Evolutionary conservation across 768 basidiomycete species (phyloP).

Genomic region (Lyophyllum shimeji): DNA sequence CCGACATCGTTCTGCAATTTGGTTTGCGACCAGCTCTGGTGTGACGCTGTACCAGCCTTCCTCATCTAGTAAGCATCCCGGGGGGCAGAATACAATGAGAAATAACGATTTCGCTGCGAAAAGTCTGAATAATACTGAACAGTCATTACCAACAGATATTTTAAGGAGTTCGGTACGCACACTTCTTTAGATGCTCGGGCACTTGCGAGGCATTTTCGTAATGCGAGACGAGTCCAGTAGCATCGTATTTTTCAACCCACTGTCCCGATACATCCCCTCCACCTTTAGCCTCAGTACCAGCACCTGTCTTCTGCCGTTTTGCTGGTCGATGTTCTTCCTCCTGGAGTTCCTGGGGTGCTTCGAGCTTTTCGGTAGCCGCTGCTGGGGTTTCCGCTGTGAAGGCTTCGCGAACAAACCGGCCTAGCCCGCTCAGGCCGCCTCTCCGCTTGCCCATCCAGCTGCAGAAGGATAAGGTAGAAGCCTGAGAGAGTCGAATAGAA

Average conservation of each 20-base stretch:
- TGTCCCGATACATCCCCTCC: slow-evolving; percentile 14
- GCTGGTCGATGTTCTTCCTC: slow-evolving; percentile 22
- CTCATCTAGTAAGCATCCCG: slow-evolving; percentile 85
- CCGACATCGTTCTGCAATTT: slow-evolving; percentile 91
- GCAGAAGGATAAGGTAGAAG: not conserved
- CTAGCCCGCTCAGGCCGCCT: slow-evolving; percentile 42
- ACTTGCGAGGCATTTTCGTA: slow-evolving; percentile 67
- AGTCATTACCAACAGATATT: not conserved
- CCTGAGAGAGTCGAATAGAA: not conserved
- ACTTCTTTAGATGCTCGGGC: slow-evolving; percentile 79
- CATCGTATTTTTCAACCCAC: slow-evolving; percentile 55
- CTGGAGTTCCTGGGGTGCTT: not conserved
- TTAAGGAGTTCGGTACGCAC: slow-evolving; percentile 40
- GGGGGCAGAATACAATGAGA: slow-evolving; percentile 70
- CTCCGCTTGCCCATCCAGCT: slow-evolving; percentile 32
- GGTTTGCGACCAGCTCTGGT: slow-evolving; percentile 87
- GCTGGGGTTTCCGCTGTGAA: slow-evolving; percentile 24
- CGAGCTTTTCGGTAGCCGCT: not conserved
- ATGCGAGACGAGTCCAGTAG: slow-evolving; percentile 69
- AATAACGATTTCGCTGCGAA: slow-evolving; percentile 77
- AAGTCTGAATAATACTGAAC: slow-evolving; percentile 58
- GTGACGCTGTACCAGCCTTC: slow-evolving; percentile 99
- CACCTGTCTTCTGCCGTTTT: slow-evolving; percentile 34
- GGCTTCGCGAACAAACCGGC: slow-evolving; percentile 40
- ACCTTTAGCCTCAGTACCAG: slow-evolving; percentile 20